Evolutionary conservation across 371 early-diverging fungal genomes (phyloP), one percentile per base, ranked within the genome.

Genomic region (Chytridium lagenaria): DNA sequence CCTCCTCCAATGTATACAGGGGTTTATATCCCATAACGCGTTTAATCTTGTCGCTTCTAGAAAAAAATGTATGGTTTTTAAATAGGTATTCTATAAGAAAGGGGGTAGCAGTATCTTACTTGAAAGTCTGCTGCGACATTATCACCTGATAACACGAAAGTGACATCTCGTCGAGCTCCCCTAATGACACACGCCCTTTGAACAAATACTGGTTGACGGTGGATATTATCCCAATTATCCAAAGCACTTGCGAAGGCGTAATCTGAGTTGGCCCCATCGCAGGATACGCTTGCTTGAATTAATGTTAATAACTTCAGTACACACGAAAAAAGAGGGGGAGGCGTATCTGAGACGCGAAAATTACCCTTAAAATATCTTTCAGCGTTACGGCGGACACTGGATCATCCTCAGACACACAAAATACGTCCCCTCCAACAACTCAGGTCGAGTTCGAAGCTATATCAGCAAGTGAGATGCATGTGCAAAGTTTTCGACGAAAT

Each of bases 341-440:
- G n/a, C n/a, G n/a, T n/a, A n/a, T n/a, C n/a, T n/a, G n/a, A n/a
- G n/a, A n/a, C n/a, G n/a, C n/a, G n/a, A n/a, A n/a, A n/a, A n/a
- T n/a, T n/a, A n/a, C n/a, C n/a, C n/a, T n/a, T n/a, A n/a, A n/a
- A n/a, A n/a, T n/a, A n/a, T n/a, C n/a, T n/a, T n/a, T n/a, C n/a
- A n/a, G n/a, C n/a, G n/a, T n/a, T n/a, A n/a, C n/a, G n/a, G n/a
- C n/a, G n/a, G n/a, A n/a, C n/a, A 55, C 26, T 7, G 34, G 34
- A 16, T 61, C 61, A 10, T 61, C 61, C 37, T 61, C 61, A 12
- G 61, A 61, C 34, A 61, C 31, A 23, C 61, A 61, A 26, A 61
- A 61, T 5, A 34, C 61, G 7, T 61, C 61, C 2, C 61, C 61
- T 5, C 34, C 37, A 34, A 61, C 36, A 7, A 7, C 7, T 61